A percentile compares a stretch with the other conserved stretches of the same genome.
Evolutionary conservation across 2,329 filamentous ascomycete genomes (phyloP).

Genomic region (Diaporthe aspalathi): DNA sequence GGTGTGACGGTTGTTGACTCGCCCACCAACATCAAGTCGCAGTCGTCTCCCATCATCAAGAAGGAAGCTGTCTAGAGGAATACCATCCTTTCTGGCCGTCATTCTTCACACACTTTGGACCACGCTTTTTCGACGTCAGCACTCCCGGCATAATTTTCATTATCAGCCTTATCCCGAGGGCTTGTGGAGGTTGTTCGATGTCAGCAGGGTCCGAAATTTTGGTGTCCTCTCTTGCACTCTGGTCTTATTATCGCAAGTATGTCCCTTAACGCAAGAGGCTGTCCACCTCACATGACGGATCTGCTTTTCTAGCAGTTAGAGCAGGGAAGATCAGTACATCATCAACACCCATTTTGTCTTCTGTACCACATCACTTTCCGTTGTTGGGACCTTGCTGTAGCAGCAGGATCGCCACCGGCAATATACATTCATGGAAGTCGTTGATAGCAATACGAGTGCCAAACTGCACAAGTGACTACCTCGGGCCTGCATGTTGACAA

Average conservation of each 20-base stretch:
- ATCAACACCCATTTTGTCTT: constrained; percentile 38
- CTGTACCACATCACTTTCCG: constrained; percentile 39
- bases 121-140: constrained; percentile 38
- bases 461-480: not conserved
- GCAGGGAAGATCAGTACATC: constrained; percentile 37
- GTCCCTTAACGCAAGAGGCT: constrained; percentile 37
- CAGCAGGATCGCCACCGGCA: constrained; percentile 38
- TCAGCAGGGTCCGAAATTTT: constrained; percentile 39
- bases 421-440: constrained; percentile 39
- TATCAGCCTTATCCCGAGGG: constrained; percentile 38
- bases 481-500: not conserved
- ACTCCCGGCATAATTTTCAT: constrained; percentile 39
- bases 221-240: constrained; percentile 39
- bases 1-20: constrained; percentile 66
- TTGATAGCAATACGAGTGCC: constrained; percentile 33
- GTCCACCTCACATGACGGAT: constrained; percentile 36
- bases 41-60: constrained; percentile 63
- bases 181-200: constrained; percentile 40
- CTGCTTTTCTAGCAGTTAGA: constrained; percentile 39
- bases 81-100: constrained; percentile 43
- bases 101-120: constrained; percentile 40
- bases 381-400: constrained; percentile 37
- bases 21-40: constrained; percentile 57
- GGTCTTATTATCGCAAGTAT: constrained; percentile 40
- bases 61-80: constrained; percentile 52